These are phyloP conservation scores for Candida sp. DNA, from an alignment of 1,139 yeast genomes.

Conservation along the genomic window DNA sequence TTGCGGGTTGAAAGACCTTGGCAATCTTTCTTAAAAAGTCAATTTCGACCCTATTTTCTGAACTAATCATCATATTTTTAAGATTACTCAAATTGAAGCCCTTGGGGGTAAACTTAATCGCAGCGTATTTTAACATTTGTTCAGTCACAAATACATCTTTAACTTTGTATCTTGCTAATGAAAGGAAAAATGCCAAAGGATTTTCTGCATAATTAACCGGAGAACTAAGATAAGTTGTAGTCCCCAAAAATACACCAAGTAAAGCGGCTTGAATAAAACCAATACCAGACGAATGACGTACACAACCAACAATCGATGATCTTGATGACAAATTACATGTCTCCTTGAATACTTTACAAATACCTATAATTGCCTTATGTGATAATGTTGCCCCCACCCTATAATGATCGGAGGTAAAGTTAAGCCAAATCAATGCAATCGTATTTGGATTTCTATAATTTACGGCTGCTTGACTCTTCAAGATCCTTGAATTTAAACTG, in stretches of 20 bases:
- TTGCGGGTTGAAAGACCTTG: conserved; percentile 60
- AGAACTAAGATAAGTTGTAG: conserved; percentile 77
- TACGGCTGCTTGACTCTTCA: conserved; percentile 42
- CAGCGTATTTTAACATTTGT: conserved; percentile 79
- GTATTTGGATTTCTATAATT: conserved; percentile 42
- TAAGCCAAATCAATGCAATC: conserved; percentile 59
- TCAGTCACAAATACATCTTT: conserved; percentile 86
- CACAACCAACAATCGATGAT: conserved; percentile 80
- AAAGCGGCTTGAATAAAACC: conserved; percentile 85
- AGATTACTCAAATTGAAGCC: conserved; percentile 63
- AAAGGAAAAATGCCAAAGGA: conserved; percentile 69
- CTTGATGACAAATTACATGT: conserved; percentile 80
- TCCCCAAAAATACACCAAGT: conserved; percentile 83
- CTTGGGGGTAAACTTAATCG: conserved; percentile 59
- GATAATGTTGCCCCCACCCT: conserved; percentile 63
- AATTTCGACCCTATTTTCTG: conserved; percentile 70
- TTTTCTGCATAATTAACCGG: conserved; percentile 76
- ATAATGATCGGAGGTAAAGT: conserved; percentile 72
- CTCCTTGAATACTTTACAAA: conserved; percentile 88
- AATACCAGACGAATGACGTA: conserved; percentile 77
- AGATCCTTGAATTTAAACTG: conserved; percentile 40
- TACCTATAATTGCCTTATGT: conserved; percentile 65
- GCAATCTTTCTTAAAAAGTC: conserved; percentile 60
- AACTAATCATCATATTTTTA: conserved; percentile 82
- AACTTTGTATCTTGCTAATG: conserved; percentile 74